Conservation (phyloP, 2,329 filamentous ascomycete species). For the Curvularia lunata region DNA sequence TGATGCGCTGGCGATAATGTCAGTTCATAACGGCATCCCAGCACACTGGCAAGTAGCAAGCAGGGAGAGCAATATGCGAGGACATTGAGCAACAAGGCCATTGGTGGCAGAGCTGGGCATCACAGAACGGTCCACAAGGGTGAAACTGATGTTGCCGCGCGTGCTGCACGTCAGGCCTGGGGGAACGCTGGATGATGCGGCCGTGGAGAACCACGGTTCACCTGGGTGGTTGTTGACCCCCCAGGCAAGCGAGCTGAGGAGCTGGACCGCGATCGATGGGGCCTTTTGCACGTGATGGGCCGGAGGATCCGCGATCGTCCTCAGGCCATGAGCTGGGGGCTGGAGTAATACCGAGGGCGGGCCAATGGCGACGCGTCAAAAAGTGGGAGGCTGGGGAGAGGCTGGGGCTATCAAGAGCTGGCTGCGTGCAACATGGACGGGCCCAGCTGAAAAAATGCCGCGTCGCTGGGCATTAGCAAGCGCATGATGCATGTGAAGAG, state of each 20-base stretch:
- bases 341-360: slow-evolving; percentile 14
- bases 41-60: neutral
- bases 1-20: neutral
- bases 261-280: slow-evolving; percentile 12
- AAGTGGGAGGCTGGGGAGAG: slow-evolving; percentile 37
- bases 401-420: slow-evolving; percentile 22
- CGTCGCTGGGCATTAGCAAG: slow-evolving; percentile 30
- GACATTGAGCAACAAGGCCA: slow-evolving; percentile 1
- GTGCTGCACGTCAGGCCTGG: slow-evolving; percentile 22
- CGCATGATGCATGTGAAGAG: slow-evolving; percentile 31
- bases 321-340: slow-evolving; percentile 18
- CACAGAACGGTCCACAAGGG: slow-evolving; percentile 9
- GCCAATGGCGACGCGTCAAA: slow-evolving; percentile 32
- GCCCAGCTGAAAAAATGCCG: slow-evolving; percentile 43
- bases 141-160: slow-evolving; percentile 21
- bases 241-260: slow-evolving; percentile 1
- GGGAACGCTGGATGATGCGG: slow-evolving; percentile 13
- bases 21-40: neutral
- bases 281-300: slow-evolving; percentile 19
- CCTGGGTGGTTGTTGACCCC: slow-evolving; percentile 2
- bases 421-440: slow-evolving; percentile 27
- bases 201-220: slow-evolving; percentile 21
- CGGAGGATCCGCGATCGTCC: slow-evolving; percentile 23
- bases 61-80: neutral
- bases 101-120: slow-evolving; percentile 2